These are phyloP conservation scores for Fusarium sp. DNA, from an alignment of 2,329 filamentous ascomycete species.

Conservation along the genomic window DNA sequence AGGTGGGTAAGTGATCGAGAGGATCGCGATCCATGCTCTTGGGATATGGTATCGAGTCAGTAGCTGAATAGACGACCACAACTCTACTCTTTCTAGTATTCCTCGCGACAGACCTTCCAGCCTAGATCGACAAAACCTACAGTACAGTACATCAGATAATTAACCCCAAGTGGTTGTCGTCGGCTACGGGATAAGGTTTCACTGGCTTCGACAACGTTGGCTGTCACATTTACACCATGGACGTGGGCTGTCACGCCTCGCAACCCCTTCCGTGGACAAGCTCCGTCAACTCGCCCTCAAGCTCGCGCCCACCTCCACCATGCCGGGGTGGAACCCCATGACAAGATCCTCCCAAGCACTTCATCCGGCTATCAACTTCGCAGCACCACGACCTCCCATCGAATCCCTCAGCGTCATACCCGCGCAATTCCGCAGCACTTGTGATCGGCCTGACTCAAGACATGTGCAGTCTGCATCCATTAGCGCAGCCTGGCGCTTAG, in stretches of 20 bases:
- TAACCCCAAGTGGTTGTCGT: neutral
- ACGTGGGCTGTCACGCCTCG: conserved; percentile 19
- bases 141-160: neutral
- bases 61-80: neutral
- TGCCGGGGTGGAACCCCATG: conserved; percentile 11
- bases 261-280: conserved; percentile 20
- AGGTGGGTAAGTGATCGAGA: conserved; percentile 10
- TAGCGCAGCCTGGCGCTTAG: conserved; percentile 25
- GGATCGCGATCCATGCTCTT: conserved; percentile 17
- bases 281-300: conserved; percentile 25
- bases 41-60: conserved; percentile 5
- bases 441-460: conserved; percentile 34
- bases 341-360: conserved; percentile 10
- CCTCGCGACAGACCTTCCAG: neutral
- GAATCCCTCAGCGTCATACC: conserved; percentile 19
- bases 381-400: neutral
- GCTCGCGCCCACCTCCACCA: conserved; percentile 26
- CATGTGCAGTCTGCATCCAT: conserved; percentile 9
- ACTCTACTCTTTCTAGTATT: neutral
- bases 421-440: conserved; percentile 25
- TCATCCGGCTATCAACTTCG: conserved; percentile 12
- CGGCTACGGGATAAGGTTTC: conserved; percentile 13
- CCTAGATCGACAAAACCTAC: neutral
- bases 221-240: conserved; percentile 15
- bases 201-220: neutral